Conservation (phyloP, 2,329 filamentous ascomycete genomes). For the Colletotrichum aenigma region DNA sequence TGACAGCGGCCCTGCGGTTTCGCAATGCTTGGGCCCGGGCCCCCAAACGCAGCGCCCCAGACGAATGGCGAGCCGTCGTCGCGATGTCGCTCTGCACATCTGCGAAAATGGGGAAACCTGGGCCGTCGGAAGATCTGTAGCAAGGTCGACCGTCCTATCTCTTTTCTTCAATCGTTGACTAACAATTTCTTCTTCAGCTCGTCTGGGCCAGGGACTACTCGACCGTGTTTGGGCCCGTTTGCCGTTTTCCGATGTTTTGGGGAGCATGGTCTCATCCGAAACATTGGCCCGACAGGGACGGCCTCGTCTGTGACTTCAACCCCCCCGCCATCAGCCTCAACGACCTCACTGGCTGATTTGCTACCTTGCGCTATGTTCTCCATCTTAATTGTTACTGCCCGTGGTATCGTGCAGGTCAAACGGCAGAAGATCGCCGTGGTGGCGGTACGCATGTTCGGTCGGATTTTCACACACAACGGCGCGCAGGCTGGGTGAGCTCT, state of each 20-base stretch:
- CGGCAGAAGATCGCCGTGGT: neutral
- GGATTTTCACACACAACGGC: neutral
- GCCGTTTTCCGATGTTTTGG: conserved; percentile 9
- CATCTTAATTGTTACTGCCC: neutral
- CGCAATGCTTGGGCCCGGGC: neutral
- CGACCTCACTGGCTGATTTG: conserved; percentile 24
- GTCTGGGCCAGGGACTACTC: neutral
- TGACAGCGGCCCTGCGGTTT: neutral
- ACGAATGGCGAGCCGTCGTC: neutral
- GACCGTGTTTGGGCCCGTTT: neutral
- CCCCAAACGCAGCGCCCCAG: neutral
- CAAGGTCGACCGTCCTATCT: neutral
- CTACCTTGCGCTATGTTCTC: neutral
- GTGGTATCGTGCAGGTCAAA: neutral
- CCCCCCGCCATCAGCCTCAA: neutral
- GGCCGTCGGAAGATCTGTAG: conserved; percentile 16
- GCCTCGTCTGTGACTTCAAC: neutral
- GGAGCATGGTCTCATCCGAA: conserved; percentile 18
- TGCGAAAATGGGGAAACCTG: conserved; percentile 19
- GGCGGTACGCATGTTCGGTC: neutral
- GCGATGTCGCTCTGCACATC: neutral
- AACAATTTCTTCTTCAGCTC: neutral
- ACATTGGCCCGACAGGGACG: conserved; percentile 25
- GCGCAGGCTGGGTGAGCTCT: neutral
- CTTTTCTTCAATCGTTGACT: neutral